phyloP scores from a whole-genome alignment of 1,284 basidiomycete genomes.

The Cronartium ribicola region DNA sequence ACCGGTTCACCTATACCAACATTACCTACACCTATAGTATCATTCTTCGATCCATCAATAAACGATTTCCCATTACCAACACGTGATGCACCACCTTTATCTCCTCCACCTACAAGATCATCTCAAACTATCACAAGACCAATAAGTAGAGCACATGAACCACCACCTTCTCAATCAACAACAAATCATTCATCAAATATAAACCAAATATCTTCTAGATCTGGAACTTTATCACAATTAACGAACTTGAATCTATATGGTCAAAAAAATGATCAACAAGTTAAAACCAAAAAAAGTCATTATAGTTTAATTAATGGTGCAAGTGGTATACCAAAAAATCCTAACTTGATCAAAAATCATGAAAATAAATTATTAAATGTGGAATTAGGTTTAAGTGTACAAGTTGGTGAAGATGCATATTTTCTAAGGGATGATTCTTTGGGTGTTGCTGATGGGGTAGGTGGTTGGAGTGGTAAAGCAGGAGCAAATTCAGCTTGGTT shows the following conservation, averaged over 20 bases:
- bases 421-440: constrained; percentile 74
- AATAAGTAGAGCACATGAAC: neutral
- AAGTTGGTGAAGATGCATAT: constrained; percentile 80
- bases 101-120: neutral
- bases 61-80: neutral
- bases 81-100: neutral
- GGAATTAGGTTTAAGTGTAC: constrained; percentile 57
- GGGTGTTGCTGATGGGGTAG: constrained; percentile 83
- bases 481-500: constrained; percentile 67
- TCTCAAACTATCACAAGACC: constrained; percentile 15
- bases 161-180: constrained; percentile 18
- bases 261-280: constrained; percentile 42
- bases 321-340: constrained; percentile 54
- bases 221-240: constrained; percentile 12
- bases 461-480: constrained; percentile 67
- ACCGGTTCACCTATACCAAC: neutral
- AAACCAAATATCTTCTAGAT: constrained; percentile 21
- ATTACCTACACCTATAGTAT: neutral
- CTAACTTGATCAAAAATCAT: constrained; percentile 42
- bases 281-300: constrained; percentile 44
- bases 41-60: constrained; percentile 21
- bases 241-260: constrained; percentile 29
- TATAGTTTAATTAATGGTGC: constrained; percentile 51
- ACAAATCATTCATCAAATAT: constrained; percentile 10
- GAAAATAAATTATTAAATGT: constrained; percentile 45